Percentiles rank a stretch among this genome's conserved stretches.
These are phyloP conservation scores for Misopates orontium DNA, from an alignment of 257 asterid genomes.

Conservation along the genomic window DNA sequence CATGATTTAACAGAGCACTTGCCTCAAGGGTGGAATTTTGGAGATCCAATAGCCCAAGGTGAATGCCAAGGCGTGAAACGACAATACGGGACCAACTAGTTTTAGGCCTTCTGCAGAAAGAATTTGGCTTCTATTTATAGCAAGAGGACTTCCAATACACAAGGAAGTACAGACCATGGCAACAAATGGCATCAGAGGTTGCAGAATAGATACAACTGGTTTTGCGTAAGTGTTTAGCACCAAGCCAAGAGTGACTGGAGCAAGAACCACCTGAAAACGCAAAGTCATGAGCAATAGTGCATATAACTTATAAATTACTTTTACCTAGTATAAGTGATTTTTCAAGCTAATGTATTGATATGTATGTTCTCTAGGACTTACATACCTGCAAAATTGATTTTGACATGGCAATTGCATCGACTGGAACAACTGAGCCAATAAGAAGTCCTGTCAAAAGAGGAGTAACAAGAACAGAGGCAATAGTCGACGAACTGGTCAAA, in stretches of 20 bases:
- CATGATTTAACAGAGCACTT: constrained; percentile 28
- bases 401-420: constrained; percentile 94
- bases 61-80: constrained; percentile 83
- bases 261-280: constrained; percentile 78
- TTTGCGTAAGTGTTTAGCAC: constrained; percentile 79
- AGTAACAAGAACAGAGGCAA: constrained; percentile 82
- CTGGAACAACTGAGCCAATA: constrained; percentile 95
- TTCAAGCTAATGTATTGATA: no score
- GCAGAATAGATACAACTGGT: constrained; percentile 77
- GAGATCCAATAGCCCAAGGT: constrained; percentile 87
- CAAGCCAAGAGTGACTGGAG: constrained; percentile 79
- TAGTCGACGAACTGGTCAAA: constrained; percentile 86
- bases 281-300: constrained; percentile 14
- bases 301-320: background rate
- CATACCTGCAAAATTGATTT: constrained; percentile 92
- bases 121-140: constrained; percentile 78
- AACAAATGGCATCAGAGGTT: constrained; percentile 92
- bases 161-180: constrained; percentile 93
- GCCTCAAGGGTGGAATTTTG: constrained; percentile 74
- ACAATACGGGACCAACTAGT: constrained; percentile 75
- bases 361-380: background rate
- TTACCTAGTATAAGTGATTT: background rate
- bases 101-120: constrained; percentile 80
- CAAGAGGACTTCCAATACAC: constrained; percentile 99
- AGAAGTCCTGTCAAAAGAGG: constrained; percentile 91